Conservation (phyloP, 2,329 filamentous ascomycete genomes). For the Exophiala aquamarina region DNA sequence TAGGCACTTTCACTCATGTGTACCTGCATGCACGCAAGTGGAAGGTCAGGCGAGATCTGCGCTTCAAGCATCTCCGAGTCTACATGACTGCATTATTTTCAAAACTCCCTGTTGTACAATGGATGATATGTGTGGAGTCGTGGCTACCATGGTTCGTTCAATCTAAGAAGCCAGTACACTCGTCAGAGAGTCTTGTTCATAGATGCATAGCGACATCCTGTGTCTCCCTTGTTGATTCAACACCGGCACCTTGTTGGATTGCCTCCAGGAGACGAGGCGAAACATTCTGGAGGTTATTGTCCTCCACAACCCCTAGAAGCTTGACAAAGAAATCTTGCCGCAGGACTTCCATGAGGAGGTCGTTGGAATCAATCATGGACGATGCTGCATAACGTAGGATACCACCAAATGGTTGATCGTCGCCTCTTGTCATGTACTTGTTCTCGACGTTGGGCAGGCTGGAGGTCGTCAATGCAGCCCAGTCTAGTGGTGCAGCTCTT, state of each 20-base stretch:
- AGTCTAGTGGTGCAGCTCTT: slow-evolving; percentile 54
- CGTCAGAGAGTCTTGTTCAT: background rate
- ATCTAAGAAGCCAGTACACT: background rate
- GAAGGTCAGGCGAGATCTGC: no score
- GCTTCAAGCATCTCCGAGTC: no score
- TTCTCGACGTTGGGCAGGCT: slow-evolving; percentile 55
- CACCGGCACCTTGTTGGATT: slow-evolving; percentile 27
- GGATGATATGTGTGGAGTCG: no score
- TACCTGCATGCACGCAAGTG: no score
- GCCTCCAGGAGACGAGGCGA: slow-evolving; percentile 21
- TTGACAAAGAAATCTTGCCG: slow-evolving; percentile 29
- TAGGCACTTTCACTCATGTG: no score
- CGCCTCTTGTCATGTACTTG: slow-evolving; percentile 32
- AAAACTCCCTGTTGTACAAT: no score
- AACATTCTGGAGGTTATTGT: slow-evolving; percentile 19
- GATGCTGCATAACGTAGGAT: slow-evolving; percentile 25
- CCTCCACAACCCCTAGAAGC: slow-evolving; percentile 22
- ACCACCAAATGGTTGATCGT: slow-evolving; percentile 22
- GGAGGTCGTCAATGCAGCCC: slow-evolving; percentile 52
- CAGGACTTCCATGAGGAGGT: slow-evolving; percentile 28
- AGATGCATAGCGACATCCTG: slow-evolving; percentile 10
- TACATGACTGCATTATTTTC: no score
- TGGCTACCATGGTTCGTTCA: background rate
- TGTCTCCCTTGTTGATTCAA: slow-evolving; percentile 7
- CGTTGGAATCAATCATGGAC: slow-evolving; percentile 27